phyloP scores from a whole-genome alignment of 2,329 filamentous ascomycete species.

The Chrysosporium queenslandicum region DNA sequence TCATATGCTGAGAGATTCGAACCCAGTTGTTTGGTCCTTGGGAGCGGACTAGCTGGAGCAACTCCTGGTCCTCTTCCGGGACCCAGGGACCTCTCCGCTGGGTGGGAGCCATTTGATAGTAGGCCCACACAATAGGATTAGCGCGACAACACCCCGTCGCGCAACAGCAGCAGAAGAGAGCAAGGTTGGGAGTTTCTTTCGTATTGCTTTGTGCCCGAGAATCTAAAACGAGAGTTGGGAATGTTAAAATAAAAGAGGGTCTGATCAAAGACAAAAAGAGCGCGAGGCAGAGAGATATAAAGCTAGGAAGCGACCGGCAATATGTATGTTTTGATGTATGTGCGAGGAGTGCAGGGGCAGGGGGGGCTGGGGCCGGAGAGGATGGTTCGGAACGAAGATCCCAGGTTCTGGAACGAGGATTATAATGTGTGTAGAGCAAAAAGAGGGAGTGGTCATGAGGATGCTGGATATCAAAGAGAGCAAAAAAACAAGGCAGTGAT shows the following conservation, averaged over 20 bases:
- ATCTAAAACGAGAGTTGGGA: neutral
- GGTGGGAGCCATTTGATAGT: slow-evolving; percentile 34
- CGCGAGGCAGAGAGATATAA: neutral
- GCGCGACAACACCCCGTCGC: neutral
- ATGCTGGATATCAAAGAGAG: neutral
- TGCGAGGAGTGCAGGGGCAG: neutral
- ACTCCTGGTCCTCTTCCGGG: slow-evolving; percentile 59
- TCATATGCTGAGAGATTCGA: slow-evolving; percentile 64
- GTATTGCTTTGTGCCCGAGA: neutral
- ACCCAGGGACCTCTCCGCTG: slow-evolving; percentile 77
- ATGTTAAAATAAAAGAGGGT: slow-evolving; percentile 1
- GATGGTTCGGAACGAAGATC: slow-evolving; percentile 1
- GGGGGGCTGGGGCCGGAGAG: too few relatives aligned
- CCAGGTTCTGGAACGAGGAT: slow-evolving; percentile 7
- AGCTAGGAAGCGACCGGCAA: slow-evolving; percentile 6
- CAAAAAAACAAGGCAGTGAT: slow-evolving; percentile 9
- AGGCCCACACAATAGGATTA: neutral
- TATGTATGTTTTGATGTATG: neutral
- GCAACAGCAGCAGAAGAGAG: neutral
- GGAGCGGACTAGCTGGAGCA: slow-evolving; percentile 59
- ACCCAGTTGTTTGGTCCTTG: slow-evolving; percentile 85
- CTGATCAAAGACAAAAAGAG: neutral
- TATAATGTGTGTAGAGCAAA: neutral
- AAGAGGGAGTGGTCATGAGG: slow-evolving; percentile 4
- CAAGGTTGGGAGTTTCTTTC: neutral